Conservation (phyloP, 2,329 filamentous ascomycete species). For the Exophiala oligosperma region DNA sequence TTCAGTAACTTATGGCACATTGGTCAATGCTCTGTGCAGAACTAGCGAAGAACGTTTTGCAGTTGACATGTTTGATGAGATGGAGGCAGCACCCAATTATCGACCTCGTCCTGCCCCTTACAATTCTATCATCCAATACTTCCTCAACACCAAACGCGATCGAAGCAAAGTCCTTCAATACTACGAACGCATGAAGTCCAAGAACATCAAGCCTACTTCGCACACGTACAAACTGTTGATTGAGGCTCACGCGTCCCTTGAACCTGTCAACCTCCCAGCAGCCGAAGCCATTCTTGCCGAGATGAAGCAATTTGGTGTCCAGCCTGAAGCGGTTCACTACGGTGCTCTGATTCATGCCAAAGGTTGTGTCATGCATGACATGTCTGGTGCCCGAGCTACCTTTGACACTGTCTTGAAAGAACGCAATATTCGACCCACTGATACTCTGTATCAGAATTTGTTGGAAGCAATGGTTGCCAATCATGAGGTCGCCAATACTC, state of each 20-base stretch:
- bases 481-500: constrained; percentile 75
- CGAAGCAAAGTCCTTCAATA: constrained; percentile 90
- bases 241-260: constrained; percentile 90
- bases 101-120: constrained; percentile 96
- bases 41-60: constrained; percentile 98
- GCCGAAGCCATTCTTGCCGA: constrained; percentile 79
- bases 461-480: constrained; percentile 98
- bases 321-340: constrained; percentile 90
- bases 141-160: constrained; percentile 95
- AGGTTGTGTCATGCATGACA: constrained; percentile 89
- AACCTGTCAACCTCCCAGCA: constrained; percentile 84
- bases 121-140: constrained; percentile 99
- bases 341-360: constrained; percentile 94
- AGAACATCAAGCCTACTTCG: constrained; percentile 83
- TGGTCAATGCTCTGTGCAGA: constrained; percentile 95
- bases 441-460: constrained; percentile 93
- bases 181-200: constrained; percentile 89
- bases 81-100: constrained; percentile 99
- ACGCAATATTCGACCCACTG: constrained; percentile 66
- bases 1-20: constrained; percentile 95
- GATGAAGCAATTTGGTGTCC: constrained; percentile 72
- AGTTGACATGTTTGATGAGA: constrained; percentile 97
- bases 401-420: constrained; percentile 80
- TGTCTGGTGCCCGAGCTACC: constrained; percentile 75
- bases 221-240: constrained; percentile 98